Conservation (phyloP, 768 basidiomycete genomes). For the Lentinus tigrinus region DNA sequence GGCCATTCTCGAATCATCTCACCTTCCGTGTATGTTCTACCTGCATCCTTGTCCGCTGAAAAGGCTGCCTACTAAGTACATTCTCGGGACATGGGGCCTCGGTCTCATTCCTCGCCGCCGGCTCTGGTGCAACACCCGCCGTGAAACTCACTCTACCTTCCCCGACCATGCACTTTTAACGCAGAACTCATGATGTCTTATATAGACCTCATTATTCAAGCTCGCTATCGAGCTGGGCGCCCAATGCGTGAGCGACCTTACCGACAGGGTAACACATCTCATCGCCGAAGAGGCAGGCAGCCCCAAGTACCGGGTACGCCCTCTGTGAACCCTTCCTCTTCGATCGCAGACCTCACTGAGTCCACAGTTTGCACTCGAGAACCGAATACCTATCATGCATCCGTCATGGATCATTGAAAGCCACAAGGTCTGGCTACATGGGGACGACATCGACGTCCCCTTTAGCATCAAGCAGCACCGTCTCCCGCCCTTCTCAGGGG, state of each 20-base stretch:
- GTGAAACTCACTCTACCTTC: too few relatives aligned
- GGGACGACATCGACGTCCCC: conserved; percentile 70
- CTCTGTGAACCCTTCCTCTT: too few relatives aligned
- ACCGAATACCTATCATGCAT: conserved; percentile 74
- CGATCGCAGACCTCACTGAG: background rate
- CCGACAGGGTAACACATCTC: conserved; percentile 85
- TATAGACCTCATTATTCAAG: conserved; percentile 67
- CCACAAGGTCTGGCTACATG: conserved; percentile 73
- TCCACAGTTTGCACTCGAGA: conserved; percentile 75
- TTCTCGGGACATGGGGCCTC: too few relatives aligned
- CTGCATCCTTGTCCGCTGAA: too few relatives aligned
- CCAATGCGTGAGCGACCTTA: conserved; percentile 64
- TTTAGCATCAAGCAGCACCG: conserved; percentile 62
- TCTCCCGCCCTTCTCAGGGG: conserved; percentile 69
- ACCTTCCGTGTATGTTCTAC: too few relatives aligned
- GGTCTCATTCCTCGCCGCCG: too few relatives aligned
- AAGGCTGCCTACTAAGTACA: too few relatives aligned
- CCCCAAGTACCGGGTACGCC: conserved; percentile 72
- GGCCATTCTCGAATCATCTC: too few relatives aligned
- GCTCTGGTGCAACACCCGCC: too few relatives aligned
- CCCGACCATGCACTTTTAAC: too few relatives aligned
- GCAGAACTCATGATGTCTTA: too few relatives aligned
- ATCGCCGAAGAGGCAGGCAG: conserved; percentile 80
- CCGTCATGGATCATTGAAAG: conserved; percentile 77
- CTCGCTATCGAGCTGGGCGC: conserved; percentile 84